A percentile compares a stretch with the other conserved stretches of the same genome.
Evolutionary conservation across 805 yeast species (phyloP).

Genomic region (Starmera caribaea): DNA sequence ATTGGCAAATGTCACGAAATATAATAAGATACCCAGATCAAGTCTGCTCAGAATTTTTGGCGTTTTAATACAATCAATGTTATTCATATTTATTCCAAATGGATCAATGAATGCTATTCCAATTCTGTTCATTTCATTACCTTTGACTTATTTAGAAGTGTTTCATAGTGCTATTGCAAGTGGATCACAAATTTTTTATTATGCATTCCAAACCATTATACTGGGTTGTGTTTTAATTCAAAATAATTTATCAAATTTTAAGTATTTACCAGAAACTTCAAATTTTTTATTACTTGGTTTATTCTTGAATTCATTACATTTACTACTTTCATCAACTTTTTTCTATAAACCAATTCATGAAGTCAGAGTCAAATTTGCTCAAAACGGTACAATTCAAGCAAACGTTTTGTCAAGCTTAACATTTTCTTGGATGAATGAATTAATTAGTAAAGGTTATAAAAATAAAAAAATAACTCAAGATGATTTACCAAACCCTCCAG

Average conservation of each 20-base stretch:
- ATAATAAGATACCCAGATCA: slow-evolving; percentile 8
- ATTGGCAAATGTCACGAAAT: slow-evolving; percentile 6
- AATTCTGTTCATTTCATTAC: slow-evolving; percentile 22
- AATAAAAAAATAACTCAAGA: slow-evolving; percentile 36
- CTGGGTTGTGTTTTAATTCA: slow-evolving; percentile 35
- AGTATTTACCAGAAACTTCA: background rate
- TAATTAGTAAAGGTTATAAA: slow-evolving; percentile 68
- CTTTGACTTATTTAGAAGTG: slow-evolving; percentile 35
- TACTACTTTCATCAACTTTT: slow-evolving; percentile 24
- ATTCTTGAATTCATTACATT: slow-evolving; percentile 18
- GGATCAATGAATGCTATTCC: slow-evolving; percentile 8
- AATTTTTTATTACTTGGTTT: slow-evolving; percentile 12
- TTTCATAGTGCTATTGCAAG: slow-evolving; percentile 40
- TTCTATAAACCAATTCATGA: slow-evolving; percentile 30
- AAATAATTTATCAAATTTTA: slow-evolving; percentile 21
- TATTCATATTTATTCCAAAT: slow-evolving; percentile 1
- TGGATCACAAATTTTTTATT: slow-evolving; percentile 64
- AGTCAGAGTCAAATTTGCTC: slow-evolving; percentile 22
- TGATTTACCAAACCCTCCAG: slow-evolving; percentile 78
- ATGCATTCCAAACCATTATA: slow-evolving; percentile 49
- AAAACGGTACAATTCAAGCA: slow-evolving; percentile 43
- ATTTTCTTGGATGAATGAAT: slow-evolving; percentile 83
- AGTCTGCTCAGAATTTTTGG: slow-evolving; percentile 4
- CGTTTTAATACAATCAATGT: slow-evolving; percentile 3
- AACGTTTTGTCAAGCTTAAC: slow-evolving; percentile 70